A percentile compares a stretch with the other conserved stretches of the same genome.
Conservation (phyloP, 306 rosid genomes). For the Hippophae tibetana region DNA sequence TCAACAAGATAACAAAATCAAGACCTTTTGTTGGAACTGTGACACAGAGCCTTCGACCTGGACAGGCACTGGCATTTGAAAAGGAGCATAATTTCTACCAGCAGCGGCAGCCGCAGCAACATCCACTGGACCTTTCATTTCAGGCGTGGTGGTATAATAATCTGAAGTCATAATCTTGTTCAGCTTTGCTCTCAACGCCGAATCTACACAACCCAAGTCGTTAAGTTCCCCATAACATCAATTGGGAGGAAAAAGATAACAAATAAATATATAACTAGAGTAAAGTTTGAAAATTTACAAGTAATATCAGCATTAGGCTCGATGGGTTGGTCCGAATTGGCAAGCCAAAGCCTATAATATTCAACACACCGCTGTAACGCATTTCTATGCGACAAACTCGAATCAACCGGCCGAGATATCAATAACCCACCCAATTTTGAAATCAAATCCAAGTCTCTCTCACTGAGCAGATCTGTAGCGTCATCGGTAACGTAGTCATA, state of each 20-base stretch:
- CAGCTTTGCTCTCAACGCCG: slow-evolving; percentile 71
- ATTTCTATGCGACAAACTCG: slow-evolving; percentile 75
- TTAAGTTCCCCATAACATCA: neutral
- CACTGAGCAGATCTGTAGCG: slow-evolving; percentile 85
- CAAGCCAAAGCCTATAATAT: slow-evolving; percentile 77
- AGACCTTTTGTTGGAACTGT: slow-evolving; percentile 53
- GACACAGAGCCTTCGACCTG: slow-evolving; percentile 47
- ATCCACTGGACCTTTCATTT: slow-evolving; percentile 80
- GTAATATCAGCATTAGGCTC: slow-evolving; percentile 54
- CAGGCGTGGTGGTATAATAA: slow-evolving; percentile 75
- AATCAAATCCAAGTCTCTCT: slow-evolving; percentile 76
- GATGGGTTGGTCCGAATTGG: slow-evolving; percentile 53
- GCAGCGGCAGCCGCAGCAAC: slow-evolving; percentile 55
- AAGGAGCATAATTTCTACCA: slow-evolving; percentile 51
- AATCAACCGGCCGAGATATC: slow-evolving; percentile 70
- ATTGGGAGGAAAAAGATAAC: neutral
- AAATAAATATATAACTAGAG: neutral
- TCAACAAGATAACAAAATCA: no score
- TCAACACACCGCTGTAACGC: slow-evolving; percentile 72
- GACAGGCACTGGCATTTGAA: slow-evolving; percentile 52
- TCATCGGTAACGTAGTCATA: slow-evolving; percentile 93
- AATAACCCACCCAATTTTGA: slow-evolving; percentile 50
- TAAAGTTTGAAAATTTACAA: slow-evolving; percentile 27
- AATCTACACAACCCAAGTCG: slow-evolving; percentile 35
- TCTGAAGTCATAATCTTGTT: slow-evolving; percentile 81